Conservation (phyloP, 176 grass and related monocot species). For the sorghum (Sorghum bicolor) region Sorghum_bicolor_NCBIv3 NC_012877.2:45895501-45896000, state of each 20-base stretch:
- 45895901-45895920: neutral
- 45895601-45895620: neutral
- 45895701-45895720: neutral
- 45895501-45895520: slow-evolving; percentile 64
- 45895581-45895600: neutral
- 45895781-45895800: neutral
- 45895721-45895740: neutral
- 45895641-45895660: neutral
- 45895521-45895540: slow-evolving; percentile 65
- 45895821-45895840: neutral
- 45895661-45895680: neutral
- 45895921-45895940: neutral
- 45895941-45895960: neutral
- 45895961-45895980: neutral
- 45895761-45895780: neutral
- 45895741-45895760: neutral
- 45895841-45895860: neutral
- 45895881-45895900: neutral
- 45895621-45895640: neutral
- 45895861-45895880: neutral
- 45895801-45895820: neutral
- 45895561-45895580: slow-evolving; percentile 50
- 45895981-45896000: neutral
- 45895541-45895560: slow-evolving; percentile 64
- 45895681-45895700: neutral